phyloP scores from a whole-genome alignment of 352 stramenopile species.

The Discostella stelligera region DNA sequence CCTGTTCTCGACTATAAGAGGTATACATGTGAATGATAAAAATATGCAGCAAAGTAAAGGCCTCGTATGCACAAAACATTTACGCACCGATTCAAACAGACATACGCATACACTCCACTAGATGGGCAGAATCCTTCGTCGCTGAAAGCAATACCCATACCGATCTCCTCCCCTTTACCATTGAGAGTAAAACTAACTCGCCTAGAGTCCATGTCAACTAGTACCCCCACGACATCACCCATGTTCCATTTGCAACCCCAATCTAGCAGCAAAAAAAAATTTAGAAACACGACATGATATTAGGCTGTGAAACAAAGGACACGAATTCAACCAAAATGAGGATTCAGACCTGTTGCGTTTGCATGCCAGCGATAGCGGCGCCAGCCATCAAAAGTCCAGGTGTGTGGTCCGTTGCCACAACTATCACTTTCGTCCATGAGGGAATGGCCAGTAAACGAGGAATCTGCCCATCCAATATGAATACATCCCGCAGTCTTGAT shows the following conservation, averaged over 20 bases:
- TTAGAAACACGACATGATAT: not conserved
- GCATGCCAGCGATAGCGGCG: constrained; percentile 82
- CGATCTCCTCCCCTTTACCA: constrained; percentile 84
- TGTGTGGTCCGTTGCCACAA: constrained; percentile 80
- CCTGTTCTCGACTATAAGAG: constrained; percentile 68
- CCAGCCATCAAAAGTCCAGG: constrained; percentile 84
- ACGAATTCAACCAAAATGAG: not conserved
- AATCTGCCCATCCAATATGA: constrained; percentile 84
- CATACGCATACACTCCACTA: constrained; percentile 83
- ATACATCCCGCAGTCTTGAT: constrained; percentile 81
- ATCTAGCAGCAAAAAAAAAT: not conserved
- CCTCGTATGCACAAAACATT: not conserved
- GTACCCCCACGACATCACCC: constrained; percentile 80
- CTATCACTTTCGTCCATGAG: constrained; percentile 80
- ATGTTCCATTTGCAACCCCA: constrained; percentile 82
- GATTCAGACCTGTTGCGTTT: constrained; percentile 50
- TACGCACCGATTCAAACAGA: constrained; percentile 82
- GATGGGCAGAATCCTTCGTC: constrained; percentile 80
- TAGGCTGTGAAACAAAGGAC: not conserved
- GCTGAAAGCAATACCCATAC: constrained; percentile 84
- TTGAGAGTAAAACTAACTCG: constrained; percentile 85
- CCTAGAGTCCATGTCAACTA: constrained; percentile 82
- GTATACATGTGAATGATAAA: not conserved
- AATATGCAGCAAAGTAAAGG: not conserved
- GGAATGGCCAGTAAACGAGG: constrained; percentile 79